Base-by-base conservation (phyloP, 2,329 filamentous ascomycete genomes). In the Penicillium sp. region DNA sequence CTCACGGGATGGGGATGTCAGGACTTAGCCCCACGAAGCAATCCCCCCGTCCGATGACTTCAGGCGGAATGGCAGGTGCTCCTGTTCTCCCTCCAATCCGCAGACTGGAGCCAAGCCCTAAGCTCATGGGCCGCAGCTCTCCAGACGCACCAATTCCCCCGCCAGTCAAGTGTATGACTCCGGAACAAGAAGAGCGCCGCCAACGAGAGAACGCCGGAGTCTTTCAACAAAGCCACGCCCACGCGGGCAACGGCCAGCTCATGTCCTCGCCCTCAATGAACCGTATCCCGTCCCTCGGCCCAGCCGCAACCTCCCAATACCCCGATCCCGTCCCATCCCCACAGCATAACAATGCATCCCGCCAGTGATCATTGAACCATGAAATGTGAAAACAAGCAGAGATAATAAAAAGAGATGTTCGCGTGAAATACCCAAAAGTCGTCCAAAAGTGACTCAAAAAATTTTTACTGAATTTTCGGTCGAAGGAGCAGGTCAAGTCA, bases 1-100 rank as follows among this genome's bases (percentile, higher is more conserved):
- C 71, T 4, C 72, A 72, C 29, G 64, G 65, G 13, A 59, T 70
- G 47, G 62, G 70, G 7, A 61, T 75, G 43, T 78, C 76, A 0
- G 76, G 76, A 2, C 70, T 77, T 24, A 78, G 75, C 28, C 76
- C 76, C 12, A 76, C 68, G 13, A 78, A 78, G 54, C 72, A 77
- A 44, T 75, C 74, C 10, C 73, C 74, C 26, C 67, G 72, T 7
- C 68, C 70, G 2, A 60, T 70, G 50, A 73, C 70, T 21, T 67
- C 66, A 13, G 67, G 67, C 44, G 61, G 66, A 34, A 59, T 72
- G 44, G 61, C 65, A 7, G 66, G 67, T 5, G 67, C 71, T 2
- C 64, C 72, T 0, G 64, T 76, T 9, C 58, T 76, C 18, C 73
- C 73, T 24, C 73, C 73, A 2, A 70, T 76, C 6, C 72, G 71